phyloP scores from a whole-genome alignment of 495 filamentous ascomycete species.

The Bacidia gigantensis region DNA sequence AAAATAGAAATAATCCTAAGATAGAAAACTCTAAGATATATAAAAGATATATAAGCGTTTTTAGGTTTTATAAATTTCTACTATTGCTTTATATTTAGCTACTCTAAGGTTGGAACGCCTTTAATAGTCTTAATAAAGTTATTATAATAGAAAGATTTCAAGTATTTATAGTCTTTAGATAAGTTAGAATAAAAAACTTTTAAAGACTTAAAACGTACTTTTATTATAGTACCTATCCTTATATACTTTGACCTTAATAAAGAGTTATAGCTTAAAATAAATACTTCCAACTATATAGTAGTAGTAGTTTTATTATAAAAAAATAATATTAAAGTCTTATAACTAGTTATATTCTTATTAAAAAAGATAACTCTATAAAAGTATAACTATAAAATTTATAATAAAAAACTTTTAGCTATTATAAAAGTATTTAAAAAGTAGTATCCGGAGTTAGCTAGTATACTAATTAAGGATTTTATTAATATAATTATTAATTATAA shows the following conservation, averaged over 20 bases:
- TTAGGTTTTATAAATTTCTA: background rate
- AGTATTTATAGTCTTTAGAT: constrained; percentile 5
- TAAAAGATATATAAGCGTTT: constrained; percentile 1
- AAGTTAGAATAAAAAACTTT: background rate
- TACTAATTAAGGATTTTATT: too few species aligned
- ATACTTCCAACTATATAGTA: background rate
- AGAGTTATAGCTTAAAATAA: background rate
- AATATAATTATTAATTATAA: too few species aligned
- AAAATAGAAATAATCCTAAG: constrained; percentile 7
- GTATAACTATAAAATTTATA: background rate
- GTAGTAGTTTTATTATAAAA: constrained; percentile 10
- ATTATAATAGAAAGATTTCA: constrained; percentile 8
- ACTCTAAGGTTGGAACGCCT: background rate
- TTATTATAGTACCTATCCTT: constrained; percentile 1
- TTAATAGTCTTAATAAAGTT: constrained; percentile 9
- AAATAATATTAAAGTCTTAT: constrained; percentile 1
- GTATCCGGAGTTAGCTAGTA: constrained; percentile 2
- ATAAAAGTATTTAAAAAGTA: constrained; percentile 6
- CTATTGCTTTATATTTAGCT: background rate
- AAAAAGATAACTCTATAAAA: constrained; percentile 8
- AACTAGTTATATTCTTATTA: constrained; percentile 17
- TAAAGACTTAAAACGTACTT: constrained; percentile 9
- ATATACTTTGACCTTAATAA: background rate
- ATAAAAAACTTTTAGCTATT: background rate
- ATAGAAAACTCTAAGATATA: constrained; percentile 1